These are phyloP conservation scores for Hirschioporus abietinus DNA, from an alignment of 768 basidiomycete species.

Conservation along the genomic window DNA sequence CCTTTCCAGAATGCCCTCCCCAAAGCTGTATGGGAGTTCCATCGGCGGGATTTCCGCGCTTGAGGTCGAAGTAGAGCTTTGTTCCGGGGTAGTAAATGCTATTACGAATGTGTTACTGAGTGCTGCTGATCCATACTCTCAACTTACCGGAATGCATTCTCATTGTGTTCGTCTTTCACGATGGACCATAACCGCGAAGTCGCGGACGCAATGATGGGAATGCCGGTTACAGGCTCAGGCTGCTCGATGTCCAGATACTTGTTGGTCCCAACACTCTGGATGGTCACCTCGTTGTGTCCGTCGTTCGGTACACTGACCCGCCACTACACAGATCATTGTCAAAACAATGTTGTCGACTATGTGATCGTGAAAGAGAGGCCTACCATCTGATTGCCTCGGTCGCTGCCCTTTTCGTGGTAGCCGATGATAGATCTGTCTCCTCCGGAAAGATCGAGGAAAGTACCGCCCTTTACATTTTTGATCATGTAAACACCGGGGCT, in stretches of 20 bases:
- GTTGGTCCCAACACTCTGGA: constrained; percentile 38
- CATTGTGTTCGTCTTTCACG: constrained; percentile 37
- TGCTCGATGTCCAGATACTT: constrained; percentile 38
- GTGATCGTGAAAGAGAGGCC: not conserved
- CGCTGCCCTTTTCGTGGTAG: constrained; percentile 33
- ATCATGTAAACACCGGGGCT: constrained; percentile 33
- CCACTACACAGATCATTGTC: constrained; percentile 21
- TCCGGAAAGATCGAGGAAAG: constrained; percentile 51
- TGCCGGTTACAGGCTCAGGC: constrained; percentile 26
- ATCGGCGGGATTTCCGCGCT: constrained; percentile 37
- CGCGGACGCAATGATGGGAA: constrained; percentile 31
- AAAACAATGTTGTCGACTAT: not conserved
- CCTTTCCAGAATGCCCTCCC: constrained; percentile 41
- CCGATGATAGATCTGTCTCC: constrained; percentile 47
- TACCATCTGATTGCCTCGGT: constrained; percentile 46
- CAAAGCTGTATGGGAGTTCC: constrained; percentile 45
- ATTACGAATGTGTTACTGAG: not conserved
- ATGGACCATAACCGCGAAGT: constrained; percentile 44
- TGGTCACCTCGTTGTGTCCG: constrained; percentile 31
- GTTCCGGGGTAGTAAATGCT: constrained; percentile 46
- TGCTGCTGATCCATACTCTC: too few relatives aligned
- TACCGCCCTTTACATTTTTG: constrained; percentile 46
- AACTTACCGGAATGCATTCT: constrained; percentile 37
- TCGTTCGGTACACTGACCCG: constrained; percentile 42
- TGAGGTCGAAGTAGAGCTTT: constrained; percentile 42